Conservation (phyloP, 2,329 filamentous ascomycete genomes). For the Colletotrichum liriopes region DNA sequence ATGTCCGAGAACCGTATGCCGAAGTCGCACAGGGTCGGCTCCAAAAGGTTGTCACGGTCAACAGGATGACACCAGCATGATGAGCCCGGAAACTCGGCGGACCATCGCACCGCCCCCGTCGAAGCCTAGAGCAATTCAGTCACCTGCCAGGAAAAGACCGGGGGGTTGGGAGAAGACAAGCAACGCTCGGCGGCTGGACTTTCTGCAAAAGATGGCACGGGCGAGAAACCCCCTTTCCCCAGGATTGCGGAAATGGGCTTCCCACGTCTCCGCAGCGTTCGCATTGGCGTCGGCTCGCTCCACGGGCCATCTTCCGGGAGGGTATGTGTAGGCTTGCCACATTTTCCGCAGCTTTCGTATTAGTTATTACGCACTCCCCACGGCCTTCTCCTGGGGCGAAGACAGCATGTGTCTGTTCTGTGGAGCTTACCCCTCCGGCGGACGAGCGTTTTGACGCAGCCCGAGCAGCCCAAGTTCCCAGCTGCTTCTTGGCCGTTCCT, state of each 20-base stretch:
- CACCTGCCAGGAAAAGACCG: not conserved
- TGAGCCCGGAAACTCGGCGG: conserved; percentile 1
- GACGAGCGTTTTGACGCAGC: not conserved
- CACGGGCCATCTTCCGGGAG: conserved; percentile 9
- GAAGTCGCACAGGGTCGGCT: too few relatives aligned
- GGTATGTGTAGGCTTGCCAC: not conserved
- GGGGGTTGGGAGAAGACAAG: not conserved
- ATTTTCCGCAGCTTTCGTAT: conserved; percentile 28
- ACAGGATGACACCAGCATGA: not conserved
- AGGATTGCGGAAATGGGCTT: conserved; percentile 23
- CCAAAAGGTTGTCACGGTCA: too few relatives aligned
- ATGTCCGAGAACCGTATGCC: not conserved
- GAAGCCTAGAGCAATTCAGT: not conserved
- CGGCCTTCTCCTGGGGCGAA: not conserved
- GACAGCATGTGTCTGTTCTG: not conserved
- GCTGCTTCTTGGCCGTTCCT: conserved; percentile 12
- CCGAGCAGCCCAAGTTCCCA: not conserved
- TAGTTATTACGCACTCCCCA: conserved; percentile 21
- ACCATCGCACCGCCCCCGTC: not conserved
- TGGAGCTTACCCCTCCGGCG: conserved; percentile 6
- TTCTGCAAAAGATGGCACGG: conserved; percentile 9
- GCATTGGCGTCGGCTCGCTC: conserved; percentile 3
- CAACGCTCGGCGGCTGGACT: conserved; percentile 8
- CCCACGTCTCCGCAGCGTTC: conserved; percentile 14
- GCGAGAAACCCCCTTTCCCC: conserved; percentile 5